Base-by-base conservation (phyloP, 1,139 yeast genomes). In the Candida sp. region DNA sequence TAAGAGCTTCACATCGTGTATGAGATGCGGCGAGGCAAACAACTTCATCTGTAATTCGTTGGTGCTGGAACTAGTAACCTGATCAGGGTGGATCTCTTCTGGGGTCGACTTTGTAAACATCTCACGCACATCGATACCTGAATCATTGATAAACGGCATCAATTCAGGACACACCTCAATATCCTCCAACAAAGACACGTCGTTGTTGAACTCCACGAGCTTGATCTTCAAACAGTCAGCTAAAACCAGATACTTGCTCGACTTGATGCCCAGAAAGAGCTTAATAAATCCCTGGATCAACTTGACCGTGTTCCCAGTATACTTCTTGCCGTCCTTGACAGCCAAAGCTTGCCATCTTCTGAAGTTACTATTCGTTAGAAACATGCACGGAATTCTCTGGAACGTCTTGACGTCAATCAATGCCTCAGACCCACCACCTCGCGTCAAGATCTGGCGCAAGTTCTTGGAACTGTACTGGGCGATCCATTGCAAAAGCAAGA, bases 401-500 rank as follows among this genome's bases (percentile, higher is more conserved):
- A 65, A 50, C 4, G 55, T 42, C 3, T 55, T 45, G 17, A 54
- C 17, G 4, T 8, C n/a, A 38, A 35, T 52, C 54, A 9, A 62
- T 41, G 4, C 17, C 17, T 17, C 17, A 17, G 17, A 50, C 30
- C 5, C 42, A 33, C 61, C 61, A 23, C 51, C 46, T 27, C 52
- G 53, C 7, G 46, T 37, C 12, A 52, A 30, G 6, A 67, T 47
- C 7, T 45, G 12, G 25, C 60, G 59, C 39, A 68, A 44, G 45
- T 67, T 60, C 7, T 50, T 42, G 2, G 73, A 62, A 4, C 65
- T 46, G 38, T 59, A 56, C 50, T 72, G 76, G 8, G 72, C 55
- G n/a, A 66, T 33, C 40, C 68, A 61, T 55, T 73, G 78, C 8
- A 72, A 53, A 7, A 60, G 48, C 41, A 73, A 57, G 53, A 73